Evolutionary conservation across 2,329 filamentous ascomycete genomes (phyloP).

Genomic region (Ophiostoma sp.): DNA sequence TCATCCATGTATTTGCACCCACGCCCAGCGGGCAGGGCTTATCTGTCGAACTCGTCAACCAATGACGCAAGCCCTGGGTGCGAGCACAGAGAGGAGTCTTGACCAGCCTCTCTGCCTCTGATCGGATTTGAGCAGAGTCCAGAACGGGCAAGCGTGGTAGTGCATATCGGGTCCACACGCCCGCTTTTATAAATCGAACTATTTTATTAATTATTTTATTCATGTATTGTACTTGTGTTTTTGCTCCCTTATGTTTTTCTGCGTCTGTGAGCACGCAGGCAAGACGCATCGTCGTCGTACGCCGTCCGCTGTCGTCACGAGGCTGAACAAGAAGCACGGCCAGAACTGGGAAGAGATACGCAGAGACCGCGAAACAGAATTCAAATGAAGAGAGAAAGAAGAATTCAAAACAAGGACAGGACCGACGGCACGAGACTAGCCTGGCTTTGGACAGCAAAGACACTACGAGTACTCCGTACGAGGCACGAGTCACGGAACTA

Average conservation of each 20-base stretch:
- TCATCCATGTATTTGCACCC: neutral
- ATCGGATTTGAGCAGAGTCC: neutral
- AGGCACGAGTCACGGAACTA: no score
- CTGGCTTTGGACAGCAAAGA: no score
- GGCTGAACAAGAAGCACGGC: neutral
- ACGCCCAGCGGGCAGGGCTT: slow-evolving; percentile 2
- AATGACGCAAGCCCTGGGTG: slow-evolving; percentile 20
- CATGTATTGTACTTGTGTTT: neutral
- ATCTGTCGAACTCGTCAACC: slow-evolving; percentile 18
- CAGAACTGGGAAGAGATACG: no score
- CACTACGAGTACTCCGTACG: no score
- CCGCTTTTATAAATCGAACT: neutral
- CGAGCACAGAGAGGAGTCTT: no score
- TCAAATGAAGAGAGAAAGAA: neutral
- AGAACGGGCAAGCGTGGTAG: neutral
- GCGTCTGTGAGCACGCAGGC: neutral
- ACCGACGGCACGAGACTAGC: no score
- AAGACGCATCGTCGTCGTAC: neutral
- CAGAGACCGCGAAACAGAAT: neutral
- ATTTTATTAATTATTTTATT: neutral
- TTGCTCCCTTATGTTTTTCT: no score
- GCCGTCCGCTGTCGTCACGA: neutral
- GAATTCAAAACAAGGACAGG: neutral
- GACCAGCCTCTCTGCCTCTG: neutral
- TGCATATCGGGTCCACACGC: neutral